Conservation (phyloP, 2,329 filamentous ascomycete species). For the Penicillium sp. region DNA sequence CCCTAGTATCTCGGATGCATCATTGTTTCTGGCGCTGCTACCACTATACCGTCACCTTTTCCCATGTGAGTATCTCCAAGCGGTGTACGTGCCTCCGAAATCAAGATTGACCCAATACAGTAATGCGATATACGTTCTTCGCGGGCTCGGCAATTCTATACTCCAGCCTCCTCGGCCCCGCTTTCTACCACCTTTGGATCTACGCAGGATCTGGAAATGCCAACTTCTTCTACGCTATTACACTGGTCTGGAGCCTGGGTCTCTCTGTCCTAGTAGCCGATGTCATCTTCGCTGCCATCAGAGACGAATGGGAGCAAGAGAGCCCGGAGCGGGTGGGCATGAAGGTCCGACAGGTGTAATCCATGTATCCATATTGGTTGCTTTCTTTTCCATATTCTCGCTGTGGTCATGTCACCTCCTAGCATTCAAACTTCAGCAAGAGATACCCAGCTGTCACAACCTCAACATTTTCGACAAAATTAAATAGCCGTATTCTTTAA, state of each 20-base stretch:
- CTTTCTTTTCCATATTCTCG: background rate
- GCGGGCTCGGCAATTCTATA: conserved; percentile 80
- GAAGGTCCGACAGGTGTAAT: conserved; percentile 79
- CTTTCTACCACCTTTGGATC: conserved; percentile 97
- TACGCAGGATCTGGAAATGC: conserved; percentile 97
- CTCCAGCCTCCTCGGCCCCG: conserved; percentile 80
- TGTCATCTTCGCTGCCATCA: conserved; percentile 77
- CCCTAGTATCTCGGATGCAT: conserved; percentile 85
- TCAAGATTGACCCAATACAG: conserved; percentile 42
- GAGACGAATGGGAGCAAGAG: conserved; percentile 92
- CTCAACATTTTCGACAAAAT: conserved; percentile 50
- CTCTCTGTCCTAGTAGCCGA: conserved; percentile 84
- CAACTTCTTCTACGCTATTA: conserved; percentile 99
- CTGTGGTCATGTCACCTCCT: background rate
- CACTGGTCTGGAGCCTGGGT: conserved; percentile 93
- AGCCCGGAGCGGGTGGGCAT: conserved; percentile 85
- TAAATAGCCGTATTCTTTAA: conserved; percentile 50
- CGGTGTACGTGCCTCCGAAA: background rate
- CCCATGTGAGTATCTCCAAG: conserved; percentile 55
- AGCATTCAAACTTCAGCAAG: background rate
- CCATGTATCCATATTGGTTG: conserved; percentile 18
- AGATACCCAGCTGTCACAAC: background rate
- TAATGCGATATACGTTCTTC: conserved; percentile 92
- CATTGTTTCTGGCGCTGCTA: conserved; percentile 76
- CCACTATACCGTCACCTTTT: conserved; percentile 89